phyloP scores from a whole-genome alignment of 2,329 filamentous ascomycete species.

The Myotisia sp. region DNA sequence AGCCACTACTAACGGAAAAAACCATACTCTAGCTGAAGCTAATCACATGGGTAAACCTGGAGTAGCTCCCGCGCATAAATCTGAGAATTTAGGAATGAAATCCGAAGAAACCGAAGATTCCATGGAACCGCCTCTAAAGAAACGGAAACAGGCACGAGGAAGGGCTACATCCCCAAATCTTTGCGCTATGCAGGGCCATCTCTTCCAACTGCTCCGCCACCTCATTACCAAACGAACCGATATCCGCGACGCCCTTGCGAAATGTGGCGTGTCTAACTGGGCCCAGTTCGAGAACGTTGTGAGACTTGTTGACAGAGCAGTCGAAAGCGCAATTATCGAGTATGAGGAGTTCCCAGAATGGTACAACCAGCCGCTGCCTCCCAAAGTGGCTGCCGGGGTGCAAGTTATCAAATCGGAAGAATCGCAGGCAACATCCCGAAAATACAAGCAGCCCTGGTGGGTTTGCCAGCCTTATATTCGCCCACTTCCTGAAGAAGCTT shows the following conservation, averaged over 20 bases:
- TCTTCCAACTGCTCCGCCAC: slow-evolving; percentile 80
- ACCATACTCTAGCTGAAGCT: slow-evolving; percentile 16
- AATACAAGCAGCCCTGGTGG: slow-evolving; percentile 77
- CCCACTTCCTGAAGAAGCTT: slow-evolving; percentile 73
- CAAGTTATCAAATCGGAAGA: slow-evolving; percentile 23
- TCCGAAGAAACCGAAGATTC: slow-evolving; percentile 13
- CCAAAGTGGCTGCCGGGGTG: slow-evolving; percentile 8
- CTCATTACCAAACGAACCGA: slow-evolving; percentile 68
- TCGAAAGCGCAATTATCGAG: slow-evolving; percentile 57
- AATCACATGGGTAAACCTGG: slow-evolving; percentile 14
- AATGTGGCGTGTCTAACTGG: slow-evolving; percentile 54
- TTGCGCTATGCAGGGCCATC: slow-evolving; percentile 70
- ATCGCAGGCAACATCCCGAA: slow-evolving; percentile 49
- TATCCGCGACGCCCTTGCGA: slow-evolving; percentile 71
- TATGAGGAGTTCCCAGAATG: slow-evolving; percentile 38
- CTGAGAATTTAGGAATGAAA: slow-evolving; percentile 17
- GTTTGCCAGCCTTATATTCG: slow-evolving; percentile 76
- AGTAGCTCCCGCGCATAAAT: slow-evolving; percentile 8
- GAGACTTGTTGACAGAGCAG: slow-evolving; percentile 56
- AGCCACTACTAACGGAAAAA: slow-evolving; percentile 14
- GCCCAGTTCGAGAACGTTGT: slow-evolving; percentile 64
- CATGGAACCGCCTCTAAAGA: slow-evolving; percentile 24
- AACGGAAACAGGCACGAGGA: slow-evolving; percentile 35
- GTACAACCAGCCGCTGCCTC: slow-evolving; percentile 14
- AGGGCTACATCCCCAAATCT: slow-evolving; percentile 51